A percentile compares a stretch with the other conserved stretches of the same genome.
These are phyloP conservation scores for Xylaria hypoxylon DNA, from an alignment of 2,329 filamentous ascomycete genomes.

Conservation along the genomic window DNA sequence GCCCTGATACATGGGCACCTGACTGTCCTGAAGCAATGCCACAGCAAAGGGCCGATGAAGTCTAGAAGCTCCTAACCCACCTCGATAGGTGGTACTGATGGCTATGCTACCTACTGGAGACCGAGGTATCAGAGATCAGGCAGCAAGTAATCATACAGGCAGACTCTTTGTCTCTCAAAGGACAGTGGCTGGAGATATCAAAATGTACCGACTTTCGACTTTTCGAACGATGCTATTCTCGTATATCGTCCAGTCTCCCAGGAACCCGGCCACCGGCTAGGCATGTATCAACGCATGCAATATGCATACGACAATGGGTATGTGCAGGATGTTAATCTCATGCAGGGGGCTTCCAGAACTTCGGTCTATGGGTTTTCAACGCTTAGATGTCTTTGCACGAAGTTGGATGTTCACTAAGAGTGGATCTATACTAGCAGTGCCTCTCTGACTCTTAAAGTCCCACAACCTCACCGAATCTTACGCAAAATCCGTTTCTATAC, in stretches of 20 bases:
- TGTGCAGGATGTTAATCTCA: constrained; percentile 1
- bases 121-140: constrained; percentile 11
- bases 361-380: not conserved
- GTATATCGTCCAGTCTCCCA: constrained; percentile 20
- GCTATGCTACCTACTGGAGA: constrained; percentile 22
- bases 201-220: not conserved
- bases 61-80: not conserved
- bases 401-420: not conserved
- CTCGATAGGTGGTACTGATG: constrained; percentile 6
- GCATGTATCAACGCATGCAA: constrained; percentile 17
- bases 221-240: not conserved
- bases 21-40: constrained; percentile 3
- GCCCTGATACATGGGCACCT: not conserved
- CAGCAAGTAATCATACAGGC: constrained; percentile 17
- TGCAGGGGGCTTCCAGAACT: constrained; percentile 20
- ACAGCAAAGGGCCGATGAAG: not conserved
- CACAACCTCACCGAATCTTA: constrained; percentile 31
- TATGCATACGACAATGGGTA: constrained; percentile 14
- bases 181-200: not conserved
- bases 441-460: constrained; percentile 3
- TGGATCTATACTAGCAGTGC: constrained; percentile 28
- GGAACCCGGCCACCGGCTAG: not conserved
- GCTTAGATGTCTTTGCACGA: not conserved
- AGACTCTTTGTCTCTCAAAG: not conserved
- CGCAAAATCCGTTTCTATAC: constrained; percentile 2